Evolutionary conservation across 139 green algal genomes (phyloP).

Genomic region (Tetraselmis striata): DNA sequence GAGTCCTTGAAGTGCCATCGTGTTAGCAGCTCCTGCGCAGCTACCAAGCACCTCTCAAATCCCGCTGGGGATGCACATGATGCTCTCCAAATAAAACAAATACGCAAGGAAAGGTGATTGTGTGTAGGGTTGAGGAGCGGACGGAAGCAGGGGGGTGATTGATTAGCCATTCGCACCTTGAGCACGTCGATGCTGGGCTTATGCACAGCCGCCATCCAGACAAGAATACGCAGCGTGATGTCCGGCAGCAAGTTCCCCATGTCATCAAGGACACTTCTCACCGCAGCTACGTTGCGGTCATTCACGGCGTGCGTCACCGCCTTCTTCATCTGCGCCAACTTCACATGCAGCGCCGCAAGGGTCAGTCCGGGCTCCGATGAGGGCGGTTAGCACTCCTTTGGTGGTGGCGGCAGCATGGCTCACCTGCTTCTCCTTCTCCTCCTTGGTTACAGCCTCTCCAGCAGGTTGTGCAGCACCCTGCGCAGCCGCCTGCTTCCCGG

Average conservation of each 20-base stretch:
- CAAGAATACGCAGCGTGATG: background rate
- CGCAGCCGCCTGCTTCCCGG: too few species aligned
- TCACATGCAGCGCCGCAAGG: background rate
- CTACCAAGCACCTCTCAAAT: background rate
- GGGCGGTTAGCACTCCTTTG: background rate
- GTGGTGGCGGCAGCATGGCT: background rate
- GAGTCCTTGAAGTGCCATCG: background rate
- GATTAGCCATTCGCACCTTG: too few species aligned
- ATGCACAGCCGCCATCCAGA: background rate
- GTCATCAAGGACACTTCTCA: background rate
- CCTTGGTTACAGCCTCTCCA: too few species aligned
- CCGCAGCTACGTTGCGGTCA: background rate
- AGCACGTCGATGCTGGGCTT: background rate
- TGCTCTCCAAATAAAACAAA: background rate
- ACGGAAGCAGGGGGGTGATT: background rate
- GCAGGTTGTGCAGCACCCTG: too few species aligned
- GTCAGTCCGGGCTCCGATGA: background rate
- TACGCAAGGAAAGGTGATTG: background rate
- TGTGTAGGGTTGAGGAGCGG: too few species aligned
- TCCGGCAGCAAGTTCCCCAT: background rate
- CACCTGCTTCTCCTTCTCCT: too few species aligned
- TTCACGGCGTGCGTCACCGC: background rate
- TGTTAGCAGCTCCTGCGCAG: background rate
- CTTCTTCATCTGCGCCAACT: background rate
- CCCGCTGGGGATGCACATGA: too few species aligned